Evolutionary conservation across 129 eudicot genomes (phyloP).

Genomic region (Dittrichia graveolens): DNA sequence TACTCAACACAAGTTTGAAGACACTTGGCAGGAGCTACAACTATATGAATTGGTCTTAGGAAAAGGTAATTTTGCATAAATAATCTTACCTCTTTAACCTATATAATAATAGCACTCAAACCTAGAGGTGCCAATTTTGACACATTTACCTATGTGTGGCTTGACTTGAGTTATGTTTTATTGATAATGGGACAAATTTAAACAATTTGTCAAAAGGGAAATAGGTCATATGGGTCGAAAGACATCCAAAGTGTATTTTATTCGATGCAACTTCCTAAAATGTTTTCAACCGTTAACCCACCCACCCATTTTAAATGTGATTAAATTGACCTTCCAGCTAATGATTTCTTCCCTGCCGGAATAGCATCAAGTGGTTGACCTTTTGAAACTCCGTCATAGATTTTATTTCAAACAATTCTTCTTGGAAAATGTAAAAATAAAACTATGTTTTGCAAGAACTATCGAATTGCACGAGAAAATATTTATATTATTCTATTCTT

Average conservation of each 20-base stretch:
- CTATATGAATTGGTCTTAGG: slow-evolving; percentile 80
- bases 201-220: too few relatives aligned
- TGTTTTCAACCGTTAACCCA: neutral
- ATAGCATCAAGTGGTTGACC: slow-evolving; percentile 15
- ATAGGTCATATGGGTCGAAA: too few relatives aligned
- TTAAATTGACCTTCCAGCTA: neutral
- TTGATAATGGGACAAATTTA: too few relatives aligned
- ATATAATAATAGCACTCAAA: neutral
- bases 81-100: neutral
- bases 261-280: neutral
- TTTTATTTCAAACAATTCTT: slow-evolving; percentile 9
- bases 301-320: neutral
- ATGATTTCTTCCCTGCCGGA: neutral
- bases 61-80: slow-evolving; percentile 57
- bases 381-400: neutral
- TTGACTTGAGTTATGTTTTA: neutral
- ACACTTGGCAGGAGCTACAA: slow-evolving; percentile 94
- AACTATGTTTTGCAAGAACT: slow-evolving; percentile 1
- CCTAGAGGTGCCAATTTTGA: neutral
- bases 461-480: neutral
- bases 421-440: slow-evolving; percentile 8
- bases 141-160: neutral
- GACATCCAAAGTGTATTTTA: too few relatives aligned
- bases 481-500: neutral
- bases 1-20: slow-evolving; percentile 97